These are phyloP conservation scores for Themeda triandra DNA, from an alignment of 176 grass and related monocot species.

Conservation along the genomic window DNA sequence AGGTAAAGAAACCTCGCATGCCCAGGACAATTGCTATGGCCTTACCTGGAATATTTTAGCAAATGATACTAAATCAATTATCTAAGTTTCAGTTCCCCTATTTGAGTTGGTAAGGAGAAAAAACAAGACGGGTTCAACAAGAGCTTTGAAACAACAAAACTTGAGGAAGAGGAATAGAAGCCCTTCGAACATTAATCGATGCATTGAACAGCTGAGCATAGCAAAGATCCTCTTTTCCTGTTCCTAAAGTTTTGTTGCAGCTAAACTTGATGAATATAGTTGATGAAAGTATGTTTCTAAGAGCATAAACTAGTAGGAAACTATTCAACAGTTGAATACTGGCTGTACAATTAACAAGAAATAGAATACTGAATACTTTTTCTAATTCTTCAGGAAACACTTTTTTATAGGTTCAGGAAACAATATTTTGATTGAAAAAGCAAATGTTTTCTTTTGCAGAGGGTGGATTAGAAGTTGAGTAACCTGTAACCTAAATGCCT, in stretches of 20 bases:
- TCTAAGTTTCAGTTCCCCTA: background rate
- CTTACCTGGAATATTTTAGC: background rate
- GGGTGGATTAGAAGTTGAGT: background rate
- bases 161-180: too few relatives aligned
- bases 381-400: background rate
- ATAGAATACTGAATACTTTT: background rate
- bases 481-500: background rate
- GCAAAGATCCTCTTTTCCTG: background rate
- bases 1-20: background rate
- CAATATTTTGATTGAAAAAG: background rate
- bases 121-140: too few relatives aligned
- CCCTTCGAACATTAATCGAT: background rate
- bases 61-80: background rate
- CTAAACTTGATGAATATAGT: background rate
- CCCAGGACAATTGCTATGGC: background rate
- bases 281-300: background rate
- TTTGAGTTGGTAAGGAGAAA: too few relatives aligned
- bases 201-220: constrained; percentile 4
- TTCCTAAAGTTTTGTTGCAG: background rate
- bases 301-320: background rate
- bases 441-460: background rate
- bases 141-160: too few relatives aligned
- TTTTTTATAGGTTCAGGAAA: too few relatives aligned
- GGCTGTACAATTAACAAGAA: background rate
- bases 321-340: background rate